Evolutionary conservation across 768 basidiomycete species (phyloP), one percentile per base, ranked within the genome.

Genomic region (Pleurotus tuber-regium): DNA sequence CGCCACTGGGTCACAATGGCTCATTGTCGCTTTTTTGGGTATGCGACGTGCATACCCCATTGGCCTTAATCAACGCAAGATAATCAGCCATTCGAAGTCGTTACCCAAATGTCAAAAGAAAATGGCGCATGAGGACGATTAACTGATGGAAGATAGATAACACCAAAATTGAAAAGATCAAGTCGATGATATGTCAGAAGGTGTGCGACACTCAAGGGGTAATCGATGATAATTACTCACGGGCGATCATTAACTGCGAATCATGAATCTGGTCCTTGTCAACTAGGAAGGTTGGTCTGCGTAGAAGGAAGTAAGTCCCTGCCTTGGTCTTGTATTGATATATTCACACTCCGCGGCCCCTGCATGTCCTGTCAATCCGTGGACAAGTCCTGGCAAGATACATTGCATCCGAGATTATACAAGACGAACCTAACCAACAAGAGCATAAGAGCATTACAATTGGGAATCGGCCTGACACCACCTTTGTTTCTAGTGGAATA

Each of bases 291-390:
- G 21, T 26, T n/a, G 26, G 43, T 14, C 14, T 24, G 46, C 46
- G 46, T 48, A 48, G 46, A 31, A 48, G 46, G 46, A 48, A 48
- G 46, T 48, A 48, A 48, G 46, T 48, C 16, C 46, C 46, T 48
- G 23, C 18, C 19, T 16, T 38, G 21, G 21, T 21, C 16, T 48
- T 35, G 29, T 33, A 21, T 16, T 16, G 9, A 2, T n/a, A 12
- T 30, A 33, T 48, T 48, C 46, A 48, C 23, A 48, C 46, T 48
- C 46, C 46, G 46, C 46, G 46, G 31, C 46, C 31, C 31, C 30
- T 35, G 31, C 6, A 16, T 33, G 46, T 35, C 21, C 35, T 38
- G 35, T 38, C 35, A 38, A 6, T 38, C n/a, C 35, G 35, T 19
- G 35, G 35, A n/a, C 4, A 19, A 9, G 16, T 35, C n/a, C 46